Evolutionary conservation across 2,329 filamentous ascomycete species (phyloP).

Genomic region (Esteya vermicola): DNA sequence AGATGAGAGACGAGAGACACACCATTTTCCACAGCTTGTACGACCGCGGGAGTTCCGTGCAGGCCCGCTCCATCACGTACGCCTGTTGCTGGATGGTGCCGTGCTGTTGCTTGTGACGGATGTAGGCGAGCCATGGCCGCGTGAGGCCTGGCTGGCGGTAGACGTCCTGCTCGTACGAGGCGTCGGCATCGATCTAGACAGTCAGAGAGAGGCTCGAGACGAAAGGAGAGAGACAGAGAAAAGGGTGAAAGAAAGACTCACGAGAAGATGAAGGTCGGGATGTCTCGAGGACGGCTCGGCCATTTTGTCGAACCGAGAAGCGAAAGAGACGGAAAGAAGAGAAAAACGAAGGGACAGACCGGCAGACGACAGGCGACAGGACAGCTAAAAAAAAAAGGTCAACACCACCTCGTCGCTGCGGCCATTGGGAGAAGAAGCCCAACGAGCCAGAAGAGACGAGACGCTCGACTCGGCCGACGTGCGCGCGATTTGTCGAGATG

Average conservation of each 20-base stretch:
- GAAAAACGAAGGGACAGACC: slow-evolving; percentile 1
- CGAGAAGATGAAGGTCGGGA: slow-evolving; percentile 8
- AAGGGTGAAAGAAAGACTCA: neutral
- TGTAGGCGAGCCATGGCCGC: slow-evolving; percentile 91
- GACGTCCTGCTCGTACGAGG: slow-evolving; percentile 92
- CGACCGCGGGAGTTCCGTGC: slow-evolving; percentile 75
- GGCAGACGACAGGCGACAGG: neutral
- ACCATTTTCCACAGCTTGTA: slow-evolving; percentile 98
- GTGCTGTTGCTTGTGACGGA: slow-evolving; percentile 79
- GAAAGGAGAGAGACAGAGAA: neutral
- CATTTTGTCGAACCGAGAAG: neutral
- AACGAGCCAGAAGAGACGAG: neutral
- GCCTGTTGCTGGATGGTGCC: slow-evolving; percentile 77
- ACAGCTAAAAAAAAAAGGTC: slow-evolving; percentile 3
- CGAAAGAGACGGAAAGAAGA: neutral
- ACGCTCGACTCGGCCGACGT: neutral
- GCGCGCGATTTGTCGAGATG: neutral
- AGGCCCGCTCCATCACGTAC: slow-evolving; percentile 78
- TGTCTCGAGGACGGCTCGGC: neutral
- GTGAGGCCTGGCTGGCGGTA: slow-evolving; percentile 71
- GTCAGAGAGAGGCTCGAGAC: neutral
- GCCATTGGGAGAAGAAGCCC: slow-evolving; percentile 7
- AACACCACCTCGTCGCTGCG: slow-evolving; percentile 9
- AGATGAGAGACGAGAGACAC: no score
- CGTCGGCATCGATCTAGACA: slow-evolving; percentile 59